phyloP scores from a whole-genome alignment of 164 flowering plant species.

The Aristolochia contorta region DNA sequence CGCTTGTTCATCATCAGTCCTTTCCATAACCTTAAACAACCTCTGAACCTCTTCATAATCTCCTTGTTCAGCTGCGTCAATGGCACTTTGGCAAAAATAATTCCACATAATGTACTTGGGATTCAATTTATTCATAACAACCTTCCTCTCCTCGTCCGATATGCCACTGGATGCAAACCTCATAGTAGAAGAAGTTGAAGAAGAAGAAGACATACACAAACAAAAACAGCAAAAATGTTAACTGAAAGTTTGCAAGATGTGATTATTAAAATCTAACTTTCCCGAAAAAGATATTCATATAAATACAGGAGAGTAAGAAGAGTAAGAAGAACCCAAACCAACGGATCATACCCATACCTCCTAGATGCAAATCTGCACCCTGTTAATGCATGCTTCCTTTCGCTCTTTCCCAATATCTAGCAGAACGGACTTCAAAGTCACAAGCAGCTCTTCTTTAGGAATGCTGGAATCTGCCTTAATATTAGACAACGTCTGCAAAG shows the following conservation, averaged over 20 bases:
- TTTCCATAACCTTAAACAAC: slow-evolving; percentile 73
- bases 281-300: too few relatives aligned
- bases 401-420: slow-evolving; percentile 95
- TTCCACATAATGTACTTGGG: slow-evolving; percentile 86
- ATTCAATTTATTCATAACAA: slow-evolving; percentile 71
- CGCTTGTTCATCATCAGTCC: slow-evolving; percentile 88
- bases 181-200: too few relatives aligned
- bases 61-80: slow-evolving; percentile 89
- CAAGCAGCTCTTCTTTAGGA: slow-evolving; percentile 56
- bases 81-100: slow-evolving; percentile 93
- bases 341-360: slow-evolving; percentile 43
- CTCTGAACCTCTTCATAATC: slow-evolving; percentile 70
- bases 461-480: slow-evolving; percentile 61
- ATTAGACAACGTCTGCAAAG: slow-evolving; percentile 82
- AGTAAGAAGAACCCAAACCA: background rate
- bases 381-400: slow-evolving; percentile 88
- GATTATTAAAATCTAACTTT: background rate
- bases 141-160: slow-evolving; percentile 76
- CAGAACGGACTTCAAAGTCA: slow-evolving; percentile 81
- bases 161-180: slow-evolving; percentile 59
- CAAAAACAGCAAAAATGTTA: background rate
- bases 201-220: too few relatives aligned
- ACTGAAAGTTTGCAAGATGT: background rate
- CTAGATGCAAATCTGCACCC: slow-evolving; percentile 69
- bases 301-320: background rate